These are phyloP conservation scores for Mediolabrus comicus DNA, from an alignment of 108 stramenopile genomes.

Conservation along the genomic window DNA sequence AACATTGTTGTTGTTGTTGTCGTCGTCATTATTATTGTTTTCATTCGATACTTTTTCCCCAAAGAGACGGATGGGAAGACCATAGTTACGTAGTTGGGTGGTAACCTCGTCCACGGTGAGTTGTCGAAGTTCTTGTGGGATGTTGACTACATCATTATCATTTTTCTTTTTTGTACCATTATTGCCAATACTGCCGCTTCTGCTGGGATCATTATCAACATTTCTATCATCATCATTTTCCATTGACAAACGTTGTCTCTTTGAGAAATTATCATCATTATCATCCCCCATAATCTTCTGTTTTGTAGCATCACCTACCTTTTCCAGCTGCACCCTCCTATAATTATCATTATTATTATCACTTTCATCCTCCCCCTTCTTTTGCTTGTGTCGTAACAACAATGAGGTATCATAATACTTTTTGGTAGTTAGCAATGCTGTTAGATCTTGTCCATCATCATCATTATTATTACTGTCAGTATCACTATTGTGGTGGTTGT, in stretches of 20 bases:
- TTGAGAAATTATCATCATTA: too few species aligned
- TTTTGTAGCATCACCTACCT: too few species aligned
- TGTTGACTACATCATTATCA: background rate
- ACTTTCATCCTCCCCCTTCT: background rate
- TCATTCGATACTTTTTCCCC: slow-evolving; percentile 42
- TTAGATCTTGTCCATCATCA: slow-evolving; percentile 16
- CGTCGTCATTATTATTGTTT: background rate
- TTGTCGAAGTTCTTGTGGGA: background rate
- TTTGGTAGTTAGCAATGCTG: slow-evolving; percentile 22
- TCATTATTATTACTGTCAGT: background rate
- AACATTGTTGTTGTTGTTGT: background rate
- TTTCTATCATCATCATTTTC: too few species aligned
- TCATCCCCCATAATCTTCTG: too few species aligned
- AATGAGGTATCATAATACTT: slow-evolving; percentile 1
- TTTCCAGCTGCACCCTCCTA: too few species aligned
- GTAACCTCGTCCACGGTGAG: slow-evolving; percentile 36
- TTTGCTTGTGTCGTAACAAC: too few species aligned
- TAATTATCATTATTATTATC: background rate
- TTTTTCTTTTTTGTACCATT: too few species aligned
- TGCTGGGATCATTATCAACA: too few species aligned
- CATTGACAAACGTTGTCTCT: too few species aligned
- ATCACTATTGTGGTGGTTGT: slow-evolving; percentile 9
- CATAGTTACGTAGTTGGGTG: slow-evolving; percentile 52
- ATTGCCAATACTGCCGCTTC: too few species aligned
- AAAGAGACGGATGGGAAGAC: slow-evolving; percentile 74